Conservation (phyloP, 1,284 basidiomycete genomes). For the Ustilago xerochloae region DNA sequence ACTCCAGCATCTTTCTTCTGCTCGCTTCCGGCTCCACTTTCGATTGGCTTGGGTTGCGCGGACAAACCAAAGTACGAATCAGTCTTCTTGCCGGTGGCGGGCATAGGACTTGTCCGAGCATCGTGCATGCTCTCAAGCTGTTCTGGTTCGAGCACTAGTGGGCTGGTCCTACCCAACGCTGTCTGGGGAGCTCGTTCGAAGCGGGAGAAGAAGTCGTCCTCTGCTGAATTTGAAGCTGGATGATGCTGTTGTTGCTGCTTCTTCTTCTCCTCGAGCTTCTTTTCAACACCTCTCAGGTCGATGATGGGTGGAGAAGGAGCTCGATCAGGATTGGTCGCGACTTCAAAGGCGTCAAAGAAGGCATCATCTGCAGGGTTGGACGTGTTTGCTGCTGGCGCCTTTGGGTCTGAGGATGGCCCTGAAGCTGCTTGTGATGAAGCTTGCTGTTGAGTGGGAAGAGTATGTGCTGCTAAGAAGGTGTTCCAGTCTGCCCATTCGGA, state of each 20-base stretch:
- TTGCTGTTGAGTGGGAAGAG: constrained; percentile 20
- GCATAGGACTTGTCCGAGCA: constrained; percentile 48
- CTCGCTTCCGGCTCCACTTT: not conserved
- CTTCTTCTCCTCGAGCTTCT: constrained; percentile 49
- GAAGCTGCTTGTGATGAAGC: not conserved
- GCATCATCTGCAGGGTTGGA: constrained; percentile 49
- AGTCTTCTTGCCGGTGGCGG: constrained; percentile 1
- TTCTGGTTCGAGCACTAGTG: constrained; percentile 43
- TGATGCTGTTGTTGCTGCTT: constrained; percentile 19
- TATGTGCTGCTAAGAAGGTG: constrained; percentile 38
- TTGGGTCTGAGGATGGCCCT: not conserved
- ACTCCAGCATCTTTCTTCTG: constrained; percentile 7
- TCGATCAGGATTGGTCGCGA: constrained; percentile 33
- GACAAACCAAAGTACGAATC: constrained; percentile 40
- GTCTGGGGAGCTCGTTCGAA: constrained; percentile 50
- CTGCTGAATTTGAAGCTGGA: constrained; percentile 8
- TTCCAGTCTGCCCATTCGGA: constrained; percentile 47
- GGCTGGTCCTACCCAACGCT: constrained; percentile 29
- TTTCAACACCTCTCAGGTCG: constrained; percentile 62
- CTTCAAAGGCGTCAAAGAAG: constrained; percentile 52
- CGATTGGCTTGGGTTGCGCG: constrained; percentile 36
- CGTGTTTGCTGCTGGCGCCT: not conserved
- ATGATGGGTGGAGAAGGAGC: constrained; percentile 59
- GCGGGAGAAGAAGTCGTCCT: constrained; percentile 53
- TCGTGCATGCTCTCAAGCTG: constrained; percentile 57